Evolutionary conservation across 257 asterid species (phyloP), one percentile per base, ranked within the genome.

Genomic region (Solanum neorickii): DNA sequence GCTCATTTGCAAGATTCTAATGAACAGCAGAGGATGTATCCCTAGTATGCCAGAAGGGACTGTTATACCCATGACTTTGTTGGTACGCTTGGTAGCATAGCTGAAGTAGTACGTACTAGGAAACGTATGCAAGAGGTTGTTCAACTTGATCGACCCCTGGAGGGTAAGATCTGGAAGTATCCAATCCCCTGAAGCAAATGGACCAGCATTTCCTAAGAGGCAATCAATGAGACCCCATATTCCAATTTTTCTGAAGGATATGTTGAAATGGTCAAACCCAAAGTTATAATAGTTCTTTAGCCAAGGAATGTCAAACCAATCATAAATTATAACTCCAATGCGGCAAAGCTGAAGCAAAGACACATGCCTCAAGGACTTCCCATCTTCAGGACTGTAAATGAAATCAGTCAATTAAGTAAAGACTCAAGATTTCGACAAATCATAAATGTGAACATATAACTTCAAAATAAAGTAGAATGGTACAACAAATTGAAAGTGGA

Each of bases 101-200:
- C 98, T 97, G 94, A 95, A 97, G 92, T 97, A 97, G 92, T 93
- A 95, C 0, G 99, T 95, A 68, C 93, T 92, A 0, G 99, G 98
- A 89, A 93, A 93, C 13, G 98, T 97, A 3, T 73, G 92, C 59
- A 97, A 87, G 83, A 84, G 90, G 89, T 92, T 91, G 91, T 97
- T 97, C 85, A 97, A 62, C 86, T 89, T 90, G 88, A 95, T 83
- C 9, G 99, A 92, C 3, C 99, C 99, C 90, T 96, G 98, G 86
- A 97, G 90, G 3, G 98, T 93, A 66, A 97, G 96, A 88, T 97
- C 99, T 0, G 98, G 99, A 85, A 97, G 98, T 87, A 97, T 96
- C 99, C 99, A 97, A 66, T 97, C 99, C 59, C 94, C 98, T 0
- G 96, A 88, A 59, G 99, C 95, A 90, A 97, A 97, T 1, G 99